A percentile compares a stretch with the other conserved stretches of the same genome.
phyloP scores from a whole-genome alignment of 257 asterid species.

The Cruciata laevipes region DNA sequence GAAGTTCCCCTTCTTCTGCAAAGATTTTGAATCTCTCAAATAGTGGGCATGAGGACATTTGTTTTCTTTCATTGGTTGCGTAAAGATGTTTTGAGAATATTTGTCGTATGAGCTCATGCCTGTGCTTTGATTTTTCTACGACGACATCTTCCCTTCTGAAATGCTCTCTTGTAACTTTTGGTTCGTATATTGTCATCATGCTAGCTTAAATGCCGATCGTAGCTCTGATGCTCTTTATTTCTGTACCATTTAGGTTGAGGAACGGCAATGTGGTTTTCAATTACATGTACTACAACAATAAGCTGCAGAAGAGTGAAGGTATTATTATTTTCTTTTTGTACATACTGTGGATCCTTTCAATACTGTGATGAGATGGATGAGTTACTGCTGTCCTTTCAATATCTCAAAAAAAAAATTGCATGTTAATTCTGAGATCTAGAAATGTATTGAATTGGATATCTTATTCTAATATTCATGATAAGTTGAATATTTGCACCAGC shows the following conservation, averaged over 20 bases:
- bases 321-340: conserved; percentile 18
- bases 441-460: background rate
- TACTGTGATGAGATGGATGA: background rate
- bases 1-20: conserved; percentile 13
- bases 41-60: background rate
- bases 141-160: background rate
- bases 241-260: conserved; percentile 67
- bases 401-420: background rate
- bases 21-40: background rate
- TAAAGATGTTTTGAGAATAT: background rate
- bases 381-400: background rate
- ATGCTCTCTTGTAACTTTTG: background rate
- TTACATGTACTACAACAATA: conserved; percentile 78
- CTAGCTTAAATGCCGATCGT: background rate
- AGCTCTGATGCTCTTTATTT: conserved; percentile 14
- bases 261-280: conserved; percentile 92
- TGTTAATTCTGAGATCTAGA: background rate
- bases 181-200: background rate
- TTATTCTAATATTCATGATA: background rate
- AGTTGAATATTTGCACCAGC: background rate
- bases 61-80: background rate
- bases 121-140: background rate
- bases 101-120: background rate
- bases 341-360: background rate
- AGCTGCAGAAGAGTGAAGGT: conserved; percentile 97